Percentiles rank a stretch among this genome's conserved stretches.
These are phyloP conservation scores for Sordariomycetes sp. DNA, from an alignment of 2,329 filamentous ascomycete genomes.

Conservation along the genomic window DNA sequence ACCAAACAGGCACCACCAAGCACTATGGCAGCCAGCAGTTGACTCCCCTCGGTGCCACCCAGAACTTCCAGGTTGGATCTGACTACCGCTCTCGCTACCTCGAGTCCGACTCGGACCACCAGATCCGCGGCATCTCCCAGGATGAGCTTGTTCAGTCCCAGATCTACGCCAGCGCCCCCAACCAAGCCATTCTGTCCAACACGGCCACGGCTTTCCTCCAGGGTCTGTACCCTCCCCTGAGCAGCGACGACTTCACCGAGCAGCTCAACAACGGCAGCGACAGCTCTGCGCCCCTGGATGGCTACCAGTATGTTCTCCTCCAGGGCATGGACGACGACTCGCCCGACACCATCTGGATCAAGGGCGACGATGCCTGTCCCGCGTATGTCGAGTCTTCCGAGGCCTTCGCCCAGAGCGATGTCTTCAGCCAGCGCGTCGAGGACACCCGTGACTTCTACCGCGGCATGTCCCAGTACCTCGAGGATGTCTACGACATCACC, in stretches of 20 bases:
- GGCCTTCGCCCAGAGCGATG: conserved; percentile 16
- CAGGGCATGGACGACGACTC: conserved; percentile 19
- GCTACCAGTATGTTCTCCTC: conserved; percentile 24
- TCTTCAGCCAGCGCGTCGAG: conserved; percentile 13
- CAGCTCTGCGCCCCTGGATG: conserved; percentile 17
- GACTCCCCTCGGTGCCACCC: conserved; percentile 22
- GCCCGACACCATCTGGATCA: conserved; percentile 25
- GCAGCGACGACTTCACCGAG: conserved; percentile 13
- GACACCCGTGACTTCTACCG: conserved; percentile 20
- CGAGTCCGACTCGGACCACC: conserved; percentile 13
- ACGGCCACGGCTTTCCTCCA: conserved; percentile 25
- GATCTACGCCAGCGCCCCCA: conserved; percentile 21
- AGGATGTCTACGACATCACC: conserved; percentile 19
- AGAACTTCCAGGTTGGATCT: conserved; percentile 18
- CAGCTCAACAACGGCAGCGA: conserved; percentile 20
- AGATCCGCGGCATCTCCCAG: conserved; percentile 21
- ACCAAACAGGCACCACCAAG: conserved; percentile 20
- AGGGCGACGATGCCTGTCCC: conserved; percentile 23
- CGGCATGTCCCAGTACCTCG: conserved; percentile 17
- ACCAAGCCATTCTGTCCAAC: conserved; percentile 20
- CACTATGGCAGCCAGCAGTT: conserved; percentile 21
- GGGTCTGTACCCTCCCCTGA: conserved; percentile 22
- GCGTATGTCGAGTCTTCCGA: conserved; percentile 14
- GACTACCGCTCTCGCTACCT: conserved; percentile 14
- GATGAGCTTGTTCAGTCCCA: conserved; percentile 20